A percentile compares a stretch with the other conserved stretches of the same genome.
These are phyloP conservation scores for Orbilia blumenaviensis DNA, from an alignment of 2,329 filamentous ascomycete genomes.

Conservation along the genomic window DNA sequence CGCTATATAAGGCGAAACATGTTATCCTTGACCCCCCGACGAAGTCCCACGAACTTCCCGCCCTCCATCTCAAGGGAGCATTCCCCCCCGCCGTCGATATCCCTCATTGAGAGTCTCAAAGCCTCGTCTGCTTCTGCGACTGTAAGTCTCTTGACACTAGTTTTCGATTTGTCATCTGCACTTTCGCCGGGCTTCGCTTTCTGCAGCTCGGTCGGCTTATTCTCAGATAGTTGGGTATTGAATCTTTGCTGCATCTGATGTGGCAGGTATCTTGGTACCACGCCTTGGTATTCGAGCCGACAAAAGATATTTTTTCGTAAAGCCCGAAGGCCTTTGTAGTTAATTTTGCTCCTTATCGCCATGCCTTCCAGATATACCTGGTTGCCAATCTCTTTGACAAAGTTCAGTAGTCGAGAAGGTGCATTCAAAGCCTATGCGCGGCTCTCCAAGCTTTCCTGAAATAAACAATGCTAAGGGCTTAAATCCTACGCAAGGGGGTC, in stretches of 20 bases:
- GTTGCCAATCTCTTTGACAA: background rate
- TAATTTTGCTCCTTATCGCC: background rate
- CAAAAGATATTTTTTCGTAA: background rate
- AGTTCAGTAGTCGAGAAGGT: background rate
- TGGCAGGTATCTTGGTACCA: background rate
- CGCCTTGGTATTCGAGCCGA: background rate
- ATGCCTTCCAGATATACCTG: background rate
- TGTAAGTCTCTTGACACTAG: slow-evolving; percentile 6
- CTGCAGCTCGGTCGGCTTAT: background rate
- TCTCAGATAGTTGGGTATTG: background rate
- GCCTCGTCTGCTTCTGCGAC: slow-evolving; percentile 42
- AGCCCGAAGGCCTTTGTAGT: background rate
- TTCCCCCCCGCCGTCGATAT: slow-evolving; percentile 33
- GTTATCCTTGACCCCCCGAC: slow-evolving; percentile 39
- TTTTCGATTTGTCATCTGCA: background rate
- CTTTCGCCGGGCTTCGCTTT: background rate
- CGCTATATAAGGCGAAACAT: slow-evolving; percentile 43
- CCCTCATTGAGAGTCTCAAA: slow-evolving; percentile 33
- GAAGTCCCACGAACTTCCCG: slow-evolving; percentile 44
- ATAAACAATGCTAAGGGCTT: background rate
- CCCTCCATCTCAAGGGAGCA: slow-evolving; percentile 45
- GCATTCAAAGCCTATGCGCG: too few species aligned
- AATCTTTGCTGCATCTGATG: background rate
- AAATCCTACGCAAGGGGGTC: background rate
- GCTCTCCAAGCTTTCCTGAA: background rate